These are phyloP conservation scores for Candida endomychidarum DNA, from an alignment of 805 yeast species.

Conservation along the genomic window DNA sequence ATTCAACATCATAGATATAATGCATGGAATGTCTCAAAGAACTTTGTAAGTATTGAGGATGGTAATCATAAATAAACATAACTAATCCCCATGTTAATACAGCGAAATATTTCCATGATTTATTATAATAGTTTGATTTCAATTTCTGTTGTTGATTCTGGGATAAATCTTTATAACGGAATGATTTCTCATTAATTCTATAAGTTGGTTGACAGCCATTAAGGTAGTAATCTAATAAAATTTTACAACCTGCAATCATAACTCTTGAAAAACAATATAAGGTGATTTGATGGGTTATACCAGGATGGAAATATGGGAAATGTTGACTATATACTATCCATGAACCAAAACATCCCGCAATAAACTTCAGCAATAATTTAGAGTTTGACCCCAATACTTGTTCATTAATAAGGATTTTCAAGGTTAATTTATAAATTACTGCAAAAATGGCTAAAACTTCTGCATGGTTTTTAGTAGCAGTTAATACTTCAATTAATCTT, in stretches of 20 bases:
- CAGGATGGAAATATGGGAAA: slow-evolving; percentile 44
- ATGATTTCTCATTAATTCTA: slow-evolving; percentile 6
- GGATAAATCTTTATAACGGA: slow-evolving; percentile 24
- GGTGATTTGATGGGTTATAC: slow-evolving; percentile 71
- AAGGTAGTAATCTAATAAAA: slow-evolving; percentile 41
- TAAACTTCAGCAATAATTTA: slow-evolving; percentile 28
- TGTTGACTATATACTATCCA: slow-evolving; percentile 47
- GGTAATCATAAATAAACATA: slow-evolving; percentile 65
- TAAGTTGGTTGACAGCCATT: slow-evolving; percentile 33
- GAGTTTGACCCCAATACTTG: slow-evolving; percentile 33
- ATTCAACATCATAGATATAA: slow-evolving; percentile 63
- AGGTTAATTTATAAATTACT: slow-evolving; percentile 45
- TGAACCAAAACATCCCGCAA: slow-evolving; percentile 42
- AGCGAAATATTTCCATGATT: slow-evolving; percentile 59
- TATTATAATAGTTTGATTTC: slow-evolving; percentile 28
- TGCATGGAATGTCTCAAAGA: slow-evolving; percentile 69
- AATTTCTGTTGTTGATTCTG: slow-evolving; percentile 34
- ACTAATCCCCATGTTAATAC: slow-evolving; percentile 71
- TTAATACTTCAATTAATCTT: slow-evolving; percentile 46
- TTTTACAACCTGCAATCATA: slow-evolving; percentile 58
- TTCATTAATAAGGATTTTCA: slow-evolving; percentile 31
- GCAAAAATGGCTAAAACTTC: slow-evolving; percentile 57
- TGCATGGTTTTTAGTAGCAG: slow-evolving; percentile 57
- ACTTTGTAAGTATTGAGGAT: slow-evolving; percentile 61
- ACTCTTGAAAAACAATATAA: slow-evolving; percentile 73